Base-by-base conservation (phyloP, 805 yeast genomes). In the Komagataella kurtzmanii region DNA sequence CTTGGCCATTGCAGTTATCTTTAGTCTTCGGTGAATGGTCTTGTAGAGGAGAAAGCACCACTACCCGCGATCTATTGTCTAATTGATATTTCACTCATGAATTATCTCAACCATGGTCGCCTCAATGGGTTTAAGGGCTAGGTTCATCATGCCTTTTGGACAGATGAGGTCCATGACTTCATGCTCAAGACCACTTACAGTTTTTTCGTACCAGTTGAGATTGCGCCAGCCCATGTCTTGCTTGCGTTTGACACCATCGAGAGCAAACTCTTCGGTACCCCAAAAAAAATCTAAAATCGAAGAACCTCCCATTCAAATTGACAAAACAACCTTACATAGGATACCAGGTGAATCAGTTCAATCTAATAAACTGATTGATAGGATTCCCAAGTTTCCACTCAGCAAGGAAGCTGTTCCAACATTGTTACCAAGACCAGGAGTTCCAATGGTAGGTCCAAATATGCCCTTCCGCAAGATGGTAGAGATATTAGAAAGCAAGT, bases 391-490 rank as follows among this genome's bases (percentile, higher is more conserved):
- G 49, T 79, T 85, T 55, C 85, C 88, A 2, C 68, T 85, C 24
- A 78, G 76, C 40, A 81, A 79, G 55, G 88, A 81, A 54, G 69
- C 73, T 10, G 74, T 77, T 7, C 85, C 89, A 1, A 77, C 88
- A 0, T 70, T 85, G 44, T 67, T 85, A 44, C 93, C 93, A 8
- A 73, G 83, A 52, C 86, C 89, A 0, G 86, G 85, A 12, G 87
- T 85, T 8, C 96, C 96, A 7, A 76, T 80, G 43, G 85, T 86
- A 2, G 79, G 84, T 1, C 73, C 75, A 44, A 58, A 64, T 24
- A 65, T 76, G 60, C 71, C 80, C 3, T 76, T 88, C 56, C 67
- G 78, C 6, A 83, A 83, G 61, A 80, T 88, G 67, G 69, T 83
- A 58, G 74, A 75, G 52, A 73, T 77, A 8, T 67, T 87, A 54